Conservation (phyloP, 805 yeast species). For the Blastobotrys mokoenaii region DNA sequence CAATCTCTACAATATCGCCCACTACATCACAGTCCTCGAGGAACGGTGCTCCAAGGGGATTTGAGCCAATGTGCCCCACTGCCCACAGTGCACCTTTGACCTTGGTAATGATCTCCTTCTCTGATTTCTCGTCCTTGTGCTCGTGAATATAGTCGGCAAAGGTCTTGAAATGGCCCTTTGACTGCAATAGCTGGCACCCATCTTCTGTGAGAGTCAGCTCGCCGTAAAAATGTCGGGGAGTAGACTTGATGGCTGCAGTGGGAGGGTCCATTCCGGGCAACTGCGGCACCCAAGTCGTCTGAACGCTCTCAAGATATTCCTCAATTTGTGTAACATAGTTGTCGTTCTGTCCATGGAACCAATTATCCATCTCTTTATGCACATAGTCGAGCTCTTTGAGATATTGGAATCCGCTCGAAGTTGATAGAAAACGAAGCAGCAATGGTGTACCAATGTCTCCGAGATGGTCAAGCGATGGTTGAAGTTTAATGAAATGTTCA, state of each 20-base stretch:
- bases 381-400: constrained; percentile 52
- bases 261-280: neutral
- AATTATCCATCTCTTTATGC: constrained; percentile 54
- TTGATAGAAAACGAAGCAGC: constrained; percentile 54
- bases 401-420: constrained; percentile 62
- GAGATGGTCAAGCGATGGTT: constrained; percentile 50
- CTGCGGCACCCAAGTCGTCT: constrained; percentile 11
- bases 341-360: constrained; percentile 42
- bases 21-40: constrained; percentile 46
- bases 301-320: constrained; percentile 22
- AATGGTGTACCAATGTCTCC: constrained; percentile 48
- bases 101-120: constrained; percentile 33
- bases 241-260: neutral
- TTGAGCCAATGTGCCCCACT: constrained; percentile 71
- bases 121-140: constrained; percentile 20
- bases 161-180: constrained; percentile 33
- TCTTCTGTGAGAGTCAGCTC: constrained; percentile 73
- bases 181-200: constrained; percentile 57
- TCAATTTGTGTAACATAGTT: constrained; percentile 27
- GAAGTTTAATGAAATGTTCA: constrained; percentile 40
- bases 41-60: constrained; percentile 56
- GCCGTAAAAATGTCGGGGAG: constrained; percentile 68
- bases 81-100: constrained; percentile 82
- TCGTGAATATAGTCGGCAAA: constrained; percentile 26
- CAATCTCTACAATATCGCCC: constrained; percentile 45